Evolutionary conservation across 495 filamentous ascomycete species (phyloP).

Genomic region (Penicillium dipodomyicola): DNA sequence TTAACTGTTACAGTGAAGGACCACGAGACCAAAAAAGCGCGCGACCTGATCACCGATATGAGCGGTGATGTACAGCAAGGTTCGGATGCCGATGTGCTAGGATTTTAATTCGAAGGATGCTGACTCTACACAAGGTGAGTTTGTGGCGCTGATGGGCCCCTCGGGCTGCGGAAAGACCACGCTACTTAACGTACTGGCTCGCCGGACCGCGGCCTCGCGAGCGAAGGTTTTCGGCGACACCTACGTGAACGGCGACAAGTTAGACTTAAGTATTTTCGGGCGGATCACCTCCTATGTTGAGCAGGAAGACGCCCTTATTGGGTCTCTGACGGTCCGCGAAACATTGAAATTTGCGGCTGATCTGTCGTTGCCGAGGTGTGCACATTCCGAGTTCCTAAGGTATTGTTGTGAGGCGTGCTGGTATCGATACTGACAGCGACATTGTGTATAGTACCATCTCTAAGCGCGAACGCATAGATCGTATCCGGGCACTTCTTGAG

Average conservation of each 20-base stretch:
- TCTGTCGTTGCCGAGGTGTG: constrained; percentile 55
- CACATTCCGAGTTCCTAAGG: neutral
- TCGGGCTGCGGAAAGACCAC: constrained; percentile 77
- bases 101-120: constrained; percentile 5
- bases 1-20: constrained; percentile 69
- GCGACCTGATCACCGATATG: constrained; percentile 38
- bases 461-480: too few relatives aligned
- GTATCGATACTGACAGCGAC: too few relatives aligned
- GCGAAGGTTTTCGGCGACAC: constrained; percentile 49
- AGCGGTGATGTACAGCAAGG: constrained; percentile 34
- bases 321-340: constrained; percentile 72
- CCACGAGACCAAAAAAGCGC: constrained; percentile 56
- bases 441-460: too few relatives aligned
- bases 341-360: constrained; percentile 68
- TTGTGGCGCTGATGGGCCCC: constrained; percentile 74
- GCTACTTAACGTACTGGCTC: constrained; percentile 69
- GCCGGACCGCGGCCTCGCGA: constrained; percentile 46
- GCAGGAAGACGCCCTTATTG: constrained; percentile 80
- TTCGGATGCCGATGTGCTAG: constrained; percentile 13
- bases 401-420: too few relatives aligned
- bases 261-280: constrained; percentile 30
- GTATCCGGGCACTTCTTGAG: constrained; percentile 55
- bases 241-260: constrained; percentile 55
- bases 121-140: constrained; percentile 53
- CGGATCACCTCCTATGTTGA: constrained; percentile 70